Base-by-base conservation (phyloP, 2,329 filamentous ascomycete species). In the Phaeophleospora eucalypticola region DNA sequence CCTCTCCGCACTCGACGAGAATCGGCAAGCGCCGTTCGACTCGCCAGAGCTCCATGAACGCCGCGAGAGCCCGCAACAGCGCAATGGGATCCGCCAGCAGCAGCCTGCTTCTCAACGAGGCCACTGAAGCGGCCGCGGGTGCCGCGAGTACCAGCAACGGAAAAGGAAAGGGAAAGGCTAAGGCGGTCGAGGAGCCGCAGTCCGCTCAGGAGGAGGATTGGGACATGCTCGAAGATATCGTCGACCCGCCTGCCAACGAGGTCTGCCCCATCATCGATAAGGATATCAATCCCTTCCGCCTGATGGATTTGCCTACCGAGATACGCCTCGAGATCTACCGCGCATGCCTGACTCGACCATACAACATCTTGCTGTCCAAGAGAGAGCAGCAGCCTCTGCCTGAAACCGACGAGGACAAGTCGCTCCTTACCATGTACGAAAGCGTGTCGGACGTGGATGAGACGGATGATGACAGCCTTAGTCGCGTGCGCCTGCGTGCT, bases 291-390 rank as follows among this genome's bases (percentile, higher is more conserved):
- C 51, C 53, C 1, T 63, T 73, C 50, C 64, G 62, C 1, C 65
- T 73, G 51, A 68, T 71, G 65, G 54, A 65, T 10, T 59, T 73
- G n/a, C 70, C 71, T 2, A 65, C 71, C n/a, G 72, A 74, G 53
- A 63, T 74, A n/a, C 64, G 71, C 15, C 57, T 72, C 16, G 63
- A 69, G 47, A 69, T 75, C 46, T 75, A 74, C 55, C 63, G 69
- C 45, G 61, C 60, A 18, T 65, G 62, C 41, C 43, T 65, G 44
- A 65, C 61, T 9, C 47, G 63, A 19, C 62, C 62, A 2, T 64
- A 59, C 50, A 58, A 61, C 18, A 59, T 65, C 34, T 34, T 63
- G 44, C 54, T 65, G 38, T 61, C 61, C 19, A 61, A 56, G 49
- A 45, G 47, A 16, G 57, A 61, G 35, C 43, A 45, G 37, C 48